Evolutionary conservation across 495 filamentous ascomycete genomes (phyloP), one percentile per base, ranked within the genome.

Genomic region (Talaromyces stipitatus): DNA sequence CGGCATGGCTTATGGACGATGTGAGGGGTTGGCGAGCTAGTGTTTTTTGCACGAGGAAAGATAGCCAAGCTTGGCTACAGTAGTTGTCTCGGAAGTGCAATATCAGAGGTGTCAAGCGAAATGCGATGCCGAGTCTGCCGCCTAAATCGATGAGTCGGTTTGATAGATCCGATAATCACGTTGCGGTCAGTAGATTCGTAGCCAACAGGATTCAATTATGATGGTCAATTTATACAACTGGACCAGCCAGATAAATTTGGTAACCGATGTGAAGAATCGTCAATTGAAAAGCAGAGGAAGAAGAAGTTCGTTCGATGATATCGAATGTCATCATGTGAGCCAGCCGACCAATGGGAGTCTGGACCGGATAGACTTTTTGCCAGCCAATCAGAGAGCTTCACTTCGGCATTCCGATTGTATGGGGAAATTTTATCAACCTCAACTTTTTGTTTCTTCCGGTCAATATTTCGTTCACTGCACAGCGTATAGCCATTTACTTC

Each of bases 1-100:
- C 36, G 72, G 72, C 74, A 78, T 77, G 54, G 16, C 50, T 1
- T 38, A 23, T 66, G 32, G 24, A 5, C 24, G 12, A 51, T 30
- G 48, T 14, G 27, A 51, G 48, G 48, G 26, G 14, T 3, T 27
- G 18, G 9, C 3, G 23, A n/a, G 43, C 43, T 47, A 9, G 43
- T 20, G 36, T 24, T 23, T 47, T 7, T 9, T 47, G 43, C 43
- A 47, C 20, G 10, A 47, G 43, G 23, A 24, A 22, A 6, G 18
- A 26, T 47, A 47, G 43, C 43, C 3, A 20, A 18, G 3, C 26
- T 51, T 51, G 11, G 48, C 27, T 30, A 51, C 27, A 30, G 24
- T 51, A 28, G 48, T 51, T 12, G 11, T 51, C 43, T 26, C 12
- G 20, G 22, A 3, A 47, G 8, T 16, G 36, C 36, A 16, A 16